phyloP scores from a whole-genome alignment of 192 early-diverging fungal species.

The Podila epicladia region DNA sequence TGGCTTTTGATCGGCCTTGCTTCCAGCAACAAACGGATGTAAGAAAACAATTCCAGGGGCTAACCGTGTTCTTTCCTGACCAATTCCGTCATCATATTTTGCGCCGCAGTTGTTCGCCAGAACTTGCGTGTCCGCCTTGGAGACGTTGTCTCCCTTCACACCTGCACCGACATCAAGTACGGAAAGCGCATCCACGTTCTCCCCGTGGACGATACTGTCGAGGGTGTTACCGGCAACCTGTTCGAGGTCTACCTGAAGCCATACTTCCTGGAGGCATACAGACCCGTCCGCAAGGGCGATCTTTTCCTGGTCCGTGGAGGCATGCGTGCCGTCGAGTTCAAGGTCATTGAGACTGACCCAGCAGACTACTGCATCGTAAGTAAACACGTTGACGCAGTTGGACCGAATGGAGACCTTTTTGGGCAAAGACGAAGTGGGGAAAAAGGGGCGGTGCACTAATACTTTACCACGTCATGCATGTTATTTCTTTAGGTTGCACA shows the following conservation, averaged over 20 bases:
- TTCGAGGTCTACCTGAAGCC: conserved; percentile 90
- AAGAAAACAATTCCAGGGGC: no score
- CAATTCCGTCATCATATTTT: neutral
- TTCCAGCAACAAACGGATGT: no score
- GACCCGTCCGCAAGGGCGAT: conserved; percentile 85
- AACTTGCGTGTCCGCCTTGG: conserved; percentile 88
- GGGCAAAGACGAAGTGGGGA: neutral
- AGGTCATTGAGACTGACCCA: conserved; percentile 85
- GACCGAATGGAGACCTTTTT: no score
- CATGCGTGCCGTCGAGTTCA: conserved; percentile 90
- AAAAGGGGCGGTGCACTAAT: no score
- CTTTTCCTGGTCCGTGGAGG: conserved; percentile 79
- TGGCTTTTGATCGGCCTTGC: no score
- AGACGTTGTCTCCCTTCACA: conserved; percentile 85
- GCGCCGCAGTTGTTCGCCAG: conserved; percentile 67
- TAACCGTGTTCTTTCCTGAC: neutral
- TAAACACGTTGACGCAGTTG: neutral
- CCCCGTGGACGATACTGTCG: conserved; percentile 88
- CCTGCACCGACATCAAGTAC: conserved; percentile 87
- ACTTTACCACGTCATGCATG: neutral
- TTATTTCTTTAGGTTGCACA: conserved; percentile 73
- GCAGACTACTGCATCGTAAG: conserved; percentile 86
- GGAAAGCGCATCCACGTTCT: conserved; percentile 86
- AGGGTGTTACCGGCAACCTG: conserved; percentile 85
- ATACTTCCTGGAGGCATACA: conserved; percentile 88